Percentiles rank a stretch among this genome's conserved stretches.
Conservation (phyloP, 2,329 filamentous ascomycete genomes). For the Fusarium virguliforme region DNA sequence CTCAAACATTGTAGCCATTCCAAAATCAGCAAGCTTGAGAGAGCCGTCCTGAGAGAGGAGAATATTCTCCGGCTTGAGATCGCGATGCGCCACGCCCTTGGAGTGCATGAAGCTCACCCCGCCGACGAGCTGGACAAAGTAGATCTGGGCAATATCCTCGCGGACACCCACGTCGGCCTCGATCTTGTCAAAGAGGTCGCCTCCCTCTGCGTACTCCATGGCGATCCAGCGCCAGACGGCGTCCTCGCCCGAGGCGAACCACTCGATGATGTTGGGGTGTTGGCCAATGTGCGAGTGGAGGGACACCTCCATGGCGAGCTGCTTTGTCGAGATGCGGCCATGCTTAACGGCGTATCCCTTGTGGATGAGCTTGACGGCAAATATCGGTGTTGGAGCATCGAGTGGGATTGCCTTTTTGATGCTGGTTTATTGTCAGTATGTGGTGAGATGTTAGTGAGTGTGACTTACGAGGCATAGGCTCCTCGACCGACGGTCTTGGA, state of each 20-base stretch:
- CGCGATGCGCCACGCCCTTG: slow-evolving; percentile 93
- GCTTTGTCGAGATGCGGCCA: slow-evolving; percentile 89
- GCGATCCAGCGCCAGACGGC: slow-evolving; percentile 94
- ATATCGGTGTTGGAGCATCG: slow-evolving; percentile 79
- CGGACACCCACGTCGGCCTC: slow-evolving; percentile 97
- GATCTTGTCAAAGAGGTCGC: slow-evolving; percentile 99
- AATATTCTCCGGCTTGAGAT: slow-evolving; percentile 96
- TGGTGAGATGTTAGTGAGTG: slow-evolving; percentile 21
- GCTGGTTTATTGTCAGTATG: slow-evolving; percentile 61
- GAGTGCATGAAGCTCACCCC: slow-evolving; percentile 97
- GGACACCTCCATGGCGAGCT: slow-evolving; percentile 92
- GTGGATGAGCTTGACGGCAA: slow-evolving; percentile 99
- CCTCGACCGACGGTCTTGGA: slow-evolving; percentile 97
- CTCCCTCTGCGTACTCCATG: slow-evolving; percentile 96
- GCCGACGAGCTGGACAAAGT: slow-evolving; percentile 92
- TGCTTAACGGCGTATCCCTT: slow-evolving; percentile 93
- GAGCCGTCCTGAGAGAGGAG: slow-evolving; percentile 87
- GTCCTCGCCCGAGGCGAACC: slow-evolving; percentile 91
- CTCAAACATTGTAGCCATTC: slow-evolving; percentile 93
- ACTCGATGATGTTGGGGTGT: slow-evolving; percentile 95
- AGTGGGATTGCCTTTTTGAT: slow-evolving; percentile 94
- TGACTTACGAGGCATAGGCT: slow-evolving; percentile 91
- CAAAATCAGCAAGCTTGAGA: slow-evolving; percentile 96
- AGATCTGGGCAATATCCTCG: slow-evolving; percentile 95
- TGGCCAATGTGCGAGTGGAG: slow-evolving; percentile 90